Evolutionary conservation across 2,329 filamentous ascomycete species (phyloP), one percentile per base, ranked within the genome.

Genomic region (Diaporthe citri): DNA sequence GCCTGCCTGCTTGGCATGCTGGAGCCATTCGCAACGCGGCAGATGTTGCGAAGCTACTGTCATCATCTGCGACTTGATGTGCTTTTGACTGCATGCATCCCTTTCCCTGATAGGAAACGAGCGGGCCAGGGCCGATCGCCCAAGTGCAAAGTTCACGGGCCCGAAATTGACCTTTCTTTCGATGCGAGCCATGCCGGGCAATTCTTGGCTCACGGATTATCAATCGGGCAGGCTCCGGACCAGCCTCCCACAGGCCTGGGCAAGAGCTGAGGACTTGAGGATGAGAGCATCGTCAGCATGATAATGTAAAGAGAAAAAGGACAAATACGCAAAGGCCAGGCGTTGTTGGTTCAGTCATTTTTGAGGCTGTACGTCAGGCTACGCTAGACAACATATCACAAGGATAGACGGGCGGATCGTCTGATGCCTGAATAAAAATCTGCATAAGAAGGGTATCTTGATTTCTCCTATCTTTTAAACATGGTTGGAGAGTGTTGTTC

Each of bases 291-390:
- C 43, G 64, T 52, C 64, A 74, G 72, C 66, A 74, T 67, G 46
- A 74, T 69, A 69, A 60, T 66, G 41, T 28, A 46, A 71, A 71
- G 41, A 56, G 28, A 48, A 72, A 72, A 67, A 43, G 56, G 59
- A 74, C 48, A 71, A 31, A 31, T 64, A 74, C 55, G 56, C 73
- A 72, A 64, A 64, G 52, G 69, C 62, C 25, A 70, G 75, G 75
- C 69, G 70, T 76, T 75, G 62, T 73, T 67, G 59, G 60, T 57
- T 46, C 46, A 66, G 59, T 67, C 41, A 15, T 36, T 51, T 67
- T 36, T 72, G 72, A 74, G 51, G 43, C 52, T 74, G 57, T 56
- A 74, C 51, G 66, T 75, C 39, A 57, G 28, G 28, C 52, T 43
- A 62, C 56, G 57, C 62, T 70, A 64, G 60, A 64, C 31, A 52